Percentiles rank a stretch among this genome's conserved stretches.
Evolutionary conservation across 208 protist species (phyloP).

Genomic region (Tetramitus jugosus): DNA sequence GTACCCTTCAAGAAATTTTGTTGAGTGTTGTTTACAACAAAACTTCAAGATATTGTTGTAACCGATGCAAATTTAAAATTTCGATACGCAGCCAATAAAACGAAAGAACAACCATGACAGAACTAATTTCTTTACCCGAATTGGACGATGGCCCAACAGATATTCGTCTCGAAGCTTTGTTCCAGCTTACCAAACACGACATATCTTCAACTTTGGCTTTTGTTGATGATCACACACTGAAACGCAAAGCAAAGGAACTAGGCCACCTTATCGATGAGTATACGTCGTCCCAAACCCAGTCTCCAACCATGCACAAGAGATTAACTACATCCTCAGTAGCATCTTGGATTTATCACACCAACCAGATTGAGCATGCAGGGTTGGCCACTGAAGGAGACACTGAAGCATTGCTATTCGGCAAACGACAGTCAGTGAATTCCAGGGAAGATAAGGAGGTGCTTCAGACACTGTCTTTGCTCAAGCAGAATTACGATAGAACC

Average conservation of each 20-base stretch:
- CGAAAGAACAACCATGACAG: too few relatives aligned
- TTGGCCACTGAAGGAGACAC: background rate
- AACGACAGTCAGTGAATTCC: background rate
- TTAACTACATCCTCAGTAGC: background rate
- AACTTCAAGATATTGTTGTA: too few relatives aligned
- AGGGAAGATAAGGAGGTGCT: background rate
- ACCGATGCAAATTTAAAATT: too few relatives aligned
- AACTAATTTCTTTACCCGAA: background rate
- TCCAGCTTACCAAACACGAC: too few relatives aligned
- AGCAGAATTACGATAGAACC: background rate
- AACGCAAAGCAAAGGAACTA: background rate
- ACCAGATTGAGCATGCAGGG: background rate
- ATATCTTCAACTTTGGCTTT: background rate
- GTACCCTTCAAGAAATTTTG: too few relatives aligned
- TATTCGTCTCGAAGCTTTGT: background rate
- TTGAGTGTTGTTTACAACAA: too few relatives aligned
- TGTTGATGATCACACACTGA: background rate
- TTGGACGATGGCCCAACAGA: background rate
- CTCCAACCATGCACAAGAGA: background rate
- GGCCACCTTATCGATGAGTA: background rate
- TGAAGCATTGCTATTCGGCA: background rate
- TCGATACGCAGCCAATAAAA: too few relatives aligned
- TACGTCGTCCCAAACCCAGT: too few relatives aligned
- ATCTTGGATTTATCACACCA: background rate
- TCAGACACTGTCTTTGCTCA: background rate